Conservation (phyloP, 306 rosid genomes). For the Arachis hypogaea region DNA sequence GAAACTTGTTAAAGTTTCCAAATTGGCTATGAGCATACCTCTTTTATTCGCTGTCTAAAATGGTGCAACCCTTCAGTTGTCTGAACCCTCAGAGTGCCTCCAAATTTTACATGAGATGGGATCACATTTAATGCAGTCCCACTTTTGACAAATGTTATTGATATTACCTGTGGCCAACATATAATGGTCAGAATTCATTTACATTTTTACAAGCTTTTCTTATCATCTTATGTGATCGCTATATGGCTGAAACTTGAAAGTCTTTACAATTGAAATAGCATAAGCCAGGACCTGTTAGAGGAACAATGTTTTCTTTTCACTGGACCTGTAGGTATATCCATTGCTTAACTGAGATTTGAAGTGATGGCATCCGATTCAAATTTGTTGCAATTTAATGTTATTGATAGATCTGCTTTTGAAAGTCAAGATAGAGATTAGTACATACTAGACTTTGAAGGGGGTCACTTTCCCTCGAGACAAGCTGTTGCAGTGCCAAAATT, state of each 20-base stretch:
- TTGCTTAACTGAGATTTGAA: neutral
- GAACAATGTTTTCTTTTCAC: neutral
- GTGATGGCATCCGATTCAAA: slow-evolving; percentile 10
- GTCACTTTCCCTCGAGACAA: slow-evolving; percentile 72
- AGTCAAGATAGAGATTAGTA: slow-evolving; percentile 36
- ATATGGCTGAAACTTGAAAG: slow-evolving; percentile 30
- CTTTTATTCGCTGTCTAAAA: slow-evolving; percentile 60
- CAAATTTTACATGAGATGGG: slow-evolving; percentile 62
- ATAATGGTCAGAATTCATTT: slow-evolving; percentile 27
- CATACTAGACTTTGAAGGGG: slow-evolving; percentile 67
- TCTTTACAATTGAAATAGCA: slow-evolving; percentile 7
- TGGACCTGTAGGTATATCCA: neutral
- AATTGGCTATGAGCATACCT: slow-evolving; percentile 44
- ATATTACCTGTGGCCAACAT: slow-evolving; percentile 55
- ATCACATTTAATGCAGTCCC: slow-evolving; percentile 57
- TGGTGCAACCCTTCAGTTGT: slow-evolving; percentile 65
- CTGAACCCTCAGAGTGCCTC: slow-evolving; percentile 73
- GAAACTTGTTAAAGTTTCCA: slow-evolving; percentile 7
- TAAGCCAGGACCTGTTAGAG: slow-evolving; percentile 1
- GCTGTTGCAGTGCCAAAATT: slow-evolving; percentile 69
- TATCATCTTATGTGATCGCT: neutral
- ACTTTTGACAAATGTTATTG: slow-evolving; percentile 63
- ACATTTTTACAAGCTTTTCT: slow-evolving; percentile 7
- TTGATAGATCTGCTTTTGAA: slow-evolving; percentile 13
- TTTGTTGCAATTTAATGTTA: slow-evolving; percentile 16